phyloP scores from a whole-genome alignment of 805 yeast species.

The Peterozyma xylosa region DNA sequence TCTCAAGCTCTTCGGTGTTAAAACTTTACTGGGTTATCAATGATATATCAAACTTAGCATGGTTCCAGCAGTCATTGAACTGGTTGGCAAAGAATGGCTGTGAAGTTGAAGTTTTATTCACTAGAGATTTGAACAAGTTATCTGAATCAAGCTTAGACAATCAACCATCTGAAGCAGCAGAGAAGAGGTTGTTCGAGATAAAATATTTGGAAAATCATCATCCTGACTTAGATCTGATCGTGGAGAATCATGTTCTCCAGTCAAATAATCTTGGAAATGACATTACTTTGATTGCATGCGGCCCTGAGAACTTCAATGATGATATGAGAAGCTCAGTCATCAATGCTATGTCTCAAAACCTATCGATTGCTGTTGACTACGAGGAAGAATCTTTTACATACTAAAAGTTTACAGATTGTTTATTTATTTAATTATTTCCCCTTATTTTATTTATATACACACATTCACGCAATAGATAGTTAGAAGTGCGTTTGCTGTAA shows the following conservation, averaged over 20 bases:
- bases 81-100: constrained; percentile 7
- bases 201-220: too few species aligned
- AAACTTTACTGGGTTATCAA: constrained; percentile 15
- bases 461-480: too few species aligned
- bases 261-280: not conserved
- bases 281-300: constrained; percentile 6
- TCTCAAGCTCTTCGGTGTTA: not conserved
- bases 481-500: too few species aligned
- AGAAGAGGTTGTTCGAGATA: too few species aligned
- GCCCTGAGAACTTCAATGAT: constrained; percentile 9
- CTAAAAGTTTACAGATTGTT: not conserved
- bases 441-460: not conserved
- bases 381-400: constrained; percentile 5
- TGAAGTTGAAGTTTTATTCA: constrained; percentile 9
- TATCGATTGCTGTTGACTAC: not conserved
- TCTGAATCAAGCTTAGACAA: too few species aligned
- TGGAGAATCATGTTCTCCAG: too few species aligned
- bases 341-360: not conserved
- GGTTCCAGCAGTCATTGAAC: constrained; percentile 10
- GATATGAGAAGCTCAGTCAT: constrained; percentile 5
- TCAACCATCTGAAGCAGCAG: too few species aligned
- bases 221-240: too few species aligned
- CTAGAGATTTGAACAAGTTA: not conserved
- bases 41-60: constrained; percentile 8
- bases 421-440: not conserved